These are phyloP conservation scores for Neurospora sp. DNA, from an alignment of 495 filamentous ascomycete species.

Conservation along the genomic window DNA sequence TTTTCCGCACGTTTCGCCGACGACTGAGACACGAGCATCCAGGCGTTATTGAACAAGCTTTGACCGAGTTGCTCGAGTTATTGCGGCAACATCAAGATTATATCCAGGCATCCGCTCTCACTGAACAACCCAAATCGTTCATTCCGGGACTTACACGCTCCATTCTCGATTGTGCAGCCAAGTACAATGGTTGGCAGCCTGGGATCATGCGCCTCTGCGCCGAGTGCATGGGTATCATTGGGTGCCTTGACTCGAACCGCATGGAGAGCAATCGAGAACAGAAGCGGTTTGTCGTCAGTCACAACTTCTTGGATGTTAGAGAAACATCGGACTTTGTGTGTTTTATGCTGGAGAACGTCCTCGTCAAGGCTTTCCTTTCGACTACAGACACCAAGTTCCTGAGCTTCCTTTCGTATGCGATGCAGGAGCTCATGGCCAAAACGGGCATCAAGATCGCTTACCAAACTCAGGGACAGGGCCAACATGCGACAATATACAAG, in stretches of 20 bases:
- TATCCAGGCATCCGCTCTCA: conserved; percentile 70
- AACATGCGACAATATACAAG: conserved; percentile 32
- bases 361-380: conserved; percentile 85
- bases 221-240: conserved; percentile 73
- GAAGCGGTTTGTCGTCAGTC: conserved; percentile 67
- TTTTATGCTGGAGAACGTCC: conserved; percentile 71
- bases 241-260: conserved; percentile 83
- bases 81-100: conserved; percentile 66
- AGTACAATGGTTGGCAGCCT: conserved; percentile 56
- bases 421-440: conserved; percentile 80
- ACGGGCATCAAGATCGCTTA: conserved; percentile 56
- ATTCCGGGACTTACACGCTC: conserved; percentile 60
- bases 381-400: conserved; percentile 76
- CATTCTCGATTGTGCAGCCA: conserved; percentile 72
- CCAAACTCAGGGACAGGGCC: conserved; percentile 9
- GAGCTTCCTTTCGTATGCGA: conserved; percentile 81
- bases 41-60: conserved; percentile 67
- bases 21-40: conserved; percentile 74
- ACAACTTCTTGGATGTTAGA: conserved; percentile 68
- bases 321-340: conserved; percentile 82
- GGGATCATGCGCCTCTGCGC: conserved; percentile 63
- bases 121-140: conserved; percentile 72
- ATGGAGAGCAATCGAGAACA: conserved; percentile 71
- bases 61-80: conserved; percentile 65
- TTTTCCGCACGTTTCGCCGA: conserved; percentile 54